Conservation (phyloP, 352 stramenopile species). For the Pythium catenulatum region DNA sequence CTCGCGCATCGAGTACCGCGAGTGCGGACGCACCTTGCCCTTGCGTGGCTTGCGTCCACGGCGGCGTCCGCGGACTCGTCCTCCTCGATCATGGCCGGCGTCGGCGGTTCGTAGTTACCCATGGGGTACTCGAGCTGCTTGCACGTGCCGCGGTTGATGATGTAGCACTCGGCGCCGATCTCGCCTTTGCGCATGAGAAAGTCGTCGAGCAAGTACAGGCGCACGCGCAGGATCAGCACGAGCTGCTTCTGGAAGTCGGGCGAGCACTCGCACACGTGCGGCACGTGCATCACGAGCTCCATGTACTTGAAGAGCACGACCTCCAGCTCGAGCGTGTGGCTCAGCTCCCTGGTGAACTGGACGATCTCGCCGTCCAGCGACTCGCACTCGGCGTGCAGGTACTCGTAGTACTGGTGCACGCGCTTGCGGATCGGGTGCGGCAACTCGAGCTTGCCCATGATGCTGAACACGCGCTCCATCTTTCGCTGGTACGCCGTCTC, state of each 20-base stretch:
- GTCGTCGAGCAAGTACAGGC: conserved; percentile 86
- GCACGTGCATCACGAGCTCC: conserved; percentile 77
- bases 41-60: too few relatives aligned
- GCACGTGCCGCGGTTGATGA: conserved; percentile 81
- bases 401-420: conserved; percentile 82
- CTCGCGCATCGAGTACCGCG: too few relatives aligned
- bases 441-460: conserved; percentile 76
- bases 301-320: conserved; percentile 88
- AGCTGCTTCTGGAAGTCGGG: conserved; percentile 86
- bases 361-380: conserved; percentile 78
- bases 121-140: too few relatives aligned
- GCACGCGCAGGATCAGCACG: conserved; percentile 72
- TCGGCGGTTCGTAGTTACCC: too few relatives aligned
- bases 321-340: conserved; percentile 75
- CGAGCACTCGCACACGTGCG: conserved; percentile 74
- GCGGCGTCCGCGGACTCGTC: conserved; percentile 18
- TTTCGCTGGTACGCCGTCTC: conserved; percentile 78
- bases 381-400: conserved; percentile 83
- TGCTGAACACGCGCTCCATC: conserved; percentile 78
- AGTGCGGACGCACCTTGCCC: too few relatives aligned
- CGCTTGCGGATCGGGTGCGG: conserved; percentile 72
- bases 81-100: too few relatives aligned
- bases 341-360: conserved; percentile 72
- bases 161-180: conserved; percentile 81
- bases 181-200: conserved; percentile 82